Conservation (phyloP, 2,329 filamentous ascomycete genomes). For the Aspergillus novoparasiticus region DNA sequence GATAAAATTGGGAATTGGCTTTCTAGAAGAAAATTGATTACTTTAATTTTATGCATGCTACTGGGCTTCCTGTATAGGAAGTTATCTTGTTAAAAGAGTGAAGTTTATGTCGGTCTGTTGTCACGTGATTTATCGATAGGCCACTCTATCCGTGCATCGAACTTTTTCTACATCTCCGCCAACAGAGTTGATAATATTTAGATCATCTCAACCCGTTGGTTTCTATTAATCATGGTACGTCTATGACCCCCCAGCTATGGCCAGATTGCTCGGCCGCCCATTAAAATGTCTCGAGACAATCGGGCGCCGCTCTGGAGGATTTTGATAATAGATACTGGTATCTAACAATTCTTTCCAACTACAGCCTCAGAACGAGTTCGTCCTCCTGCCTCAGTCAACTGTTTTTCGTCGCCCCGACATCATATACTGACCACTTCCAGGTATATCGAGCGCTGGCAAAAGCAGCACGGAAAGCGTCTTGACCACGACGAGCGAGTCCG, state of each 20-base stretch:
- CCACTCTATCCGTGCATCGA: conserved; percentile 14
- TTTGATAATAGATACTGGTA: background rate
- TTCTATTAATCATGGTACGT: conserved; percentile 37
- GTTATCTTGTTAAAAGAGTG: background rate
- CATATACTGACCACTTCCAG: conserved; percentile 29
- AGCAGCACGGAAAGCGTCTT: conserved; percentile 63
- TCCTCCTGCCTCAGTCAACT: conserved; percentile 21
- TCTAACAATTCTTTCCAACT: conserved; percentile 12
- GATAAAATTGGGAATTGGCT: background rate
- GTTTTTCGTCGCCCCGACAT: conserved; percentile 2
- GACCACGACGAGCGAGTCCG: conserved; percentile 87
- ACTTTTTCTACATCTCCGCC: conserved; percentile 14
- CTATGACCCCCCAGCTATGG: background rate
- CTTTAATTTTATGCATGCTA: background rate
- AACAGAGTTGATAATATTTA: conserved; percentile 1
- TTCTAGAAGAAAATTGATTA: background rate
- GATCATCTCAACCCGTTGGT: conserved; percentile 9
- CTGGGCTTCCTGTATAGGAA: background rate
- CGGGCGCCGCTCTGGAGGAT: background rate
- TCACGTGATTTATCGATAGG: conserved; percentile 23
- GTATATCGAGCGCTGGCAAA: conserved; percentile 76
- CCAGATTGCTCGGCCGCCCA: no score
- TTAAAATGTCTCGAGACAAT: background rate
- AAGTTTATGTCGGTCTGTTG: background rate
- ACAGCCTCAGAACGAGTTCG: conserved; percentile 49